These are phyloP conservation scores for Phytophthora pini DNA, from an alignment of 352 stramenopile species.

Conservation along the genomic window DNA sequence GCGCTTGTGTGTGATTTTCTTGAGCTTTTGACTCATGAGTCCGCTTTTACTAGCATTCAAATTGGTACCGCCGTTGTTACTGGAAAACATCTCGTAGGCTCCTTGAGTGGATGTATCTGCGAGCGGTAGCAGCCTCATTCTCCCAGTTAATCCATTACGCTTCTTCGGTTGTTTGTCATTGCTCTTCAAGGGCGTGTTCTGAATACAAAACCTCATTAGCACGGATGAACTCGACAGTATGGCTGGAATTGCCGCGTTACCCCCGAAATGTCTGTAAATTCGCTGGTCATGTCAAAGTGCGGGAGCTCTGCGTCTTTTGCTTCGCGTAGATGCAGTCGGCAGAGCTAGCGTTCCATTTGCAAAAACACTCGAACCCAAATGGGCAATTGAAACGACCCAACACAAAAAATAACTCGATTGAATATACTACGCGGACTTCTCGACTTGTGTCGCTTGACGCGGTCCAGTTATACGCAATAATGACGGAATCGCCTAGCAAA, in stretches of 20 bases:
- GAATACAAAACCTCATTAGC: neutral
- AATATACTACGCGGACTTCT: too few relatives aligned
- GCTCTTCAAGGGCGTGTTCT: constrained; percentile 38
- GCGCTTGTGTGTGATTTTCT: constrained; percentile 79
- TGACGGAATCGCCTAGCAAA: constrained; percentile 12
- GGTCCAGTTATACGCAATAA: neutral
- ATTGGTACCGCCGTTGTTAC: constrained; percentile 39
- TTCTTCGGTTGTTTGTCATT: constrained; percentile 61
- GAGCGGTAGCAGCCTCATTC: constrained; percentile 61
- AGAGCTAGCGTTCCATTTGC: constrained; percentile 35
- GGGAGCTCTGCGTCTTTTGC: constrained; percentile 4
- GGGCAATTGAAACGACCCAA: constrained; percentile 31
- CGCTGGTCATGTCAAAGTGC: constrained; percentile 39
- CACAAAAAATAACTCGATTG: constrained; percentile 37
- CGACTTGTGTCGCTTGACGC: too few relatives aligned
- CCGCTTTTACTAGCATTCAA: constrained; percentile 30
- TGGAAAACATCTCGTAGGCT: constrained; percentile 37
- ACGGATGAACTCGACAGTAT: too few relatives aligned
- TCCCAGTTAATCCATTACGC: constrained; percentile 43
- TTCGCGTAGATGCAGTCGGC: constrained; percentile 23
- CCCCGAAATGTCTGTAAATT: constrained; percentile 69
- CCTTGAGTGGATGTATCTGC: constrained; percentile 37
- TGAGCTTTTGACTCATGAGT: constrained; percentile 51
- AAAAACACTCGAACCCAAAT: constrained; percentile 26
- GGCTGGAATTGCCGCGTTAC: constrained; percentile 19